Conservation (phyloP, 306 rosid genomes). For the Echinosophora koreensis region DNA sequence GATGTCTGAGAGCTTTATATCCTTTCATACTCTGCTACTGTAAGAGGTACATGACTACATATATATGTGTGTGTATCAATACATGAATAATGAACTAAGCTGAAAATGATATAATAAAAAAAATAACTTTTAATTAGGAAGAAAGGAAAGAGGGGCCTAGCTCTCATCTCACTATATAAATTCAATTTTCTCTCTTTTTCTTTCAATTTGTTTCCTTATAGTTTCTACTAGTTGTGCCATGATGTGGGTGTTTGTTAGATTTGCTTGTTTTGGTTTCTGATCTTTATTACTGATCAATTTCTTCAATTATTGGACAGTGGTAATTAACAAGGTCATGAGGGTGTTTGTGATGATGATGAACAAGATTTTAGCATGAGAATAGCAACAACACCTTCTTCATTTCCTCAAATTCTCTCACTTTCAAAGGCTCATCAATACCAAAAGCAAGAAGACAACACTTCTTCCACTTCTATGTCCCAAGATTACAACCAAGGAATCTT, state of each 20-base stretch:
- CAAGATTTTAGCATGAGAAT: constrained; percentile 70
- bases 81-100: constrained; percentile 51
- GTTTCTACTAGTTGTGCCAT: neutral
- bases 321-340: neutral
- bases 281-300: constrained; percentile 40
- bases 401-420: constrained; percentile 51
- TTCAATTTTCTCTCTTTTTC: neutral
- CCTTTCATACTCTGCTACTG: constrained; percentile 79
- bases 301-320: constrained; percentile 15
- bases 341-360: constrained; percentile 29
- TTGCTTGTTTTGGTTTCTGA: constrained; percentile 37
- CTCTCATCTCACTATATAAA: constrained; percentile 2
- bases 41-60: constrained; percentile 60
- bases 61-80: neutral
- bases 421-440: constrained; percentile 36
- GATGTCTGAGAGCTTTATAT: constrained; percentile 80
- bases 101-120: constrained; percentile 67
- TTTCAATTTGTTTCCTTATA: constrained; percentile 17
- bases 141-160: constrained; percentile 37
- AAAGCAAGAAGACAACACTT: constrained; percentile 18
- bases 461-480: constrained; percentile 89
- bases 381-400: constrained; percentile 58
- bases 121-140: constrained; percentile 41
- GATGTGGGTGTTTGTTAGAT: constrained; percentile 52
- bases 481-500: constrained; percentile 84